Base-by-base conservation (phyloP, 345 rosid species). In the Sonneratia alba region DNA sequence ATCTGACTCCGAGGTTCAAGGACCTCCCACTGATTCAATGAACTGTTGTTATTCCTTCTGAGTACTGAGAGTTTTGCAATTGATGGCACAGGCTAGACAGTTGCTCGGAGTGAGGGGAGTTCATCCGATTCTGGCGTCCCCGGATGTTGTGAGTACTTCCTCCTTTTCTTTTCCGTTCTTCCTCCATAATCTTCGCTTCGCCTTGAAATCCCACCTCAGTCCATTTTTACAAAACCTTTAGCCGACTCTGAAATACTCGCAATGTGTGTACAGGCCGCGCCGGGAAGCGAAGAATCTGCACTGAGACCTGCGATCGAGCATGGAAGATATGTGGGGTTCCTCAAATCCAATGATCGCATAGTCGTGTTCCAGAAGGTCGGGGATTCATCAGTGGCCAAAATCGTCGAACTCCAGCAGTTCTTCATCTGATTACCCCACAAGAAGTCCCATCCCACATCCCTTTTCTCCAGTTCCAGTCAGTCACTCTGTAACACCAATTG, bases 81-180 rank as follows among this genome's bases (percentile, higher is more conserved):
- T 53, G 6, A 55, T 56, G 74, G 8, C 24, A 22, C 79, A 72
- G 79, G 76, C 65, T 6, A 72, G 79, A 69, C 79, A 76, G 71
- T 53, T 76, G 75, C 79, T 76, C 42, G 79, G 79, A 27, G 72
- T 76, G 43, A 67, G 79, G 49, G 79, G 79, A 68, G 73, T 72
- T 49, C 63, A 76, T 62, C 79, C 79, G 3, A 76, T 76, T 49
- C 55, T 76, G 56, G 75, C 72, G 36, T 37, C 69, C 42, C 75
- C 79, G 0, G 75, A 76, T 37, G 59, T 55, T 18, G 79, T 76
- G 51, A 76, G 72, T 45, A 32, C 49, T 67, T 27, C 3, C 18
- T 34, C 14, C 45, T 42, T 40, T 42, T 24, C 62, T 15, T 43
- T 11, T n/a, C 53, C 53, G 11, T 42, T 3, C 13, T 9, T 8